Evolutionary conservation across 2,329 filamentous ascomycete species (phyloP).

Genomic region (Fusarium papillatum): DNA sequence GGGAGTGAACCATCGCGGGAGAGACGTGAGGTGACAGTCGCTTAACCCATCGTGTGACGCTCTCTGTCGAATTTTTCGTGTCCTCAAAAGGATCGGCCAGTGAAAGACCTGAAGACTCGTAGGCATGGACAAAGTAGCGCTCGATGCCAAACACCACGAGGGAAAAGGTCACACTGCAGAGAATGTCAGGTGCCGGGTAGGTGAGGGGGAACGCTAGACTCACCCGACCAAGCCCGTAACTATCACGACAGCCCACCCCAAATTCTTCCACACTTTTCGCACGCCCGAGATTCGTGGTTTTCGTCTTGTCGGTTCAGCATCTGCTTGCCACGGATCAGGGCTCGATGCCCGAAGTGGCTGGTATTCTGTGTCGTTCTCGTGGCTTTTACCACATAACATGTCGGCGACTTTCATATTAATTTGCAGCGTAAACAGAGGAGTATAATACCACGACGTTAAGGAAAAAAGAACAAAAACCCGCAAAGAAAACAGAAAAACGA

Average conservation of each 20-base stretch:
- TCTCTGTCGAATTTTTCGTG: conserved; percentile 19
- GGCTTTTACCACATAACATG: neutral
- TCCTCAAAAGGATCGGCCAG: conserved; percentile 27
- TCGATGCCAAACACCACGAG: conserved; percentile 24
- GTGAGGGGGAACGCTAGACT: neutral
- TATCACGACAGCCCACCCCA: conserved; percentile 1
- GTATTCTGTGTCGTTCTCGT: neutral
- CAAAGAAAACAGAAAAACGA: neutral
- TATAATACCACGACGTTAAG: neutral
- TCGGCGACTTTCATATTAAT: neutral
- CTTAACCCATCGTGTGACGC: conserved; percentile 31
- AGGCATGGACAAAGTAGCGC: conserved; percentile 27
- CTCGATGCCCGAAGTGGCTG: neutral
- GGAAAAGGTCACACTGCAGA: conserved; percentile 23
- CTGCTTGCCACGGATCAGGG: neutral
- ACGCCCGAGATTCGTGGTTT: neutral
- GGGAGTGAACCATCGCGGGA: conserved; percentile 62
- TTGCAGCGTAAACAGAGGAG: neutral
- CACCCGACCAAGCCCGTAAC: conserved; percentile 23
- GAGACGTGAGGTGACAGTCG: conserved; percentile 30
- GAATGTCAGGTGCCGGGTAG: conserved; percentile 1
- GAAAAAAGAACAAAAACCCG: neutral
- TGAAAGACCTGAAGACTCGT: conserved; percentile 25
- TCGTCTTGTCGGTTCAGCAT: rapidly evolving
- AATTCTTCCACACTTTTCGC: neutral